Evolutionary conservation across 2,329 filamentous ascomycete species (phyloP), one percentile per base, ranked within the genome.

Genomic region (Helicocarpus griseus): DNA sequence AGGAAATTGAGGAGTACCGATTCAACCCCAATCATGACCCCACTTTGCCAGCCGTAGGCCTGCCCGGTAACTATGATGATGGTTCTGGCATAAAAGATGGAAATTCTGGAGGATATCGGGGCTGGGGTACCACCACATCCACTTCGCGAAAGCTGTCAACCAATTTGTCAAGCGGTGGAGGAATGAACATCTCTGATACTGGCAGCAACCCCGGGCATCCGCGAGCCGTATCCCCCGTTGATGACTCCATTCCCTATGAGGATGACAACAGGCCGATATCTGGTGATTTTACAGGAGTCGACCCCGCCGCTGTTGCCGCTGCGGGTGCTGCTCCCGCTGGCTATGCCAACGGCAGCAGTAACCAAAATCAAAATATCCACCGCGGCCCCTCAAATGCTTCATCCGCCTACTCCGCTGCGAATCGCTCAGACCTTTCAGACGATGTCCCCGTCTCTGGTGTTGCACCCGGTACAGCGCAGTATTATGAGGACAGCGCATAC

Each of bases 11-110:
- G 67, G 93, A 97, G 65, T 97, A 97, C 66, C 85, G 87, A 29
- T 97, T 90, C 75, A 97, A 97, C 68, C 93, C 93, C n/a, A 97
- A 97, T 70, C 85, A 89, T 54, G 90, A 96, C 65, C 89, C 90
- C 0, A 89, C 86, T 0, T 76, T 95, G 11, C 82, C 82, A 6
- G 75, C 77, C 8, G 74, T 80, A 14, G 74, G 70, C 24, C 70
- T 76, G 49, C 75, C 62, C 7, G 68, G 64, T 29, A 69, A 66
- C 38, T 73, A 73, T 47, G 69, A 63, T 7, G 78, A 77, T 49
- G 72, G 78, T 39, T 82, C 82, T 60, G 83, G 91, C 66, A 89
- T 90, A 84, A 78, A 81, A 53, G 87, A 95, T 63, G 86, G 89
- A 56, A 78, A 79, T 53, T 78, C 77, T 50, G 79, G 82, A 2